Evolutionary conservation across 2,329 filamentous ascomycete genomes (phyloP).

Genomic region (Mollisiaceae sp.): DNA sequence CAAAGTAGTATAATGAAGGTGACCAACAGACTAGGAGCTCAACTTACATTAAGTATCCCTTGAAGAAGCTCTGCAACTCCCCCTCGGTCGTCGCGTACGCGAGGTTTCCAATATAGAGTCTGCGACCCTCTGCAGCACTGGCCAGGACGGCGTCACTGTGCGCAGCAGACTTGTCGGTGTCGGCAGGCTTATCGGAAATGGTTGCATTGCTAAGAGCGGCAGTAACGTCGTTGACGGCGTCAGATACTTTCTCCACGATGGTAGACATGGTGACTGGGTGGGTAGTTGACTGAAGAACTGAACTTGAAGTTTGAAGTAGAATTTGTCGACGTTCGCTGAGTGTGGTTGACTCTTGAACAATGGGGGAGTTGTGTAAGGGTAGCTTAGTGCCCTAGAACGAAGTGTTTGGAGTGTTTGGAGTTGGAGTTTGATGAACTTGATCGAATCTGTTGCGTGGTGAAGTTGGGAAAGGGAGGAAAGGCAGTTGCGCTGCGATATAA

Average conservation of each 20-base stretch:
- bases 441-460: constrained; percentile 39
- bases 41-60: constrained; percentile 98
- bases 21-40: neutral
- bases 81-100: constrained; percentile 99
- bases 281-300: constrained; percentile 55
- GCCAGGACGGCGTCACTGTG: constrained; percentile 91
- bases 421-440: constrained; percentile 39
- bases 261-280: constrained; percentile 78
- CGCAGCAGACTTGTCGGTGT: constrained; percentile 45
- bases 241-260: constrained; percentile 71
- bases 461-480: constrained; percentile 34
- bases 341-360: constrained; percentile 70
- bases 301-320: constrained; percentile 49
- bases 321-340: constrained; percentile 50
- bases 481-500: constrained; percentile 34
- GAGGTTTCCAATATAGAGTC: constrained; percentile 99
- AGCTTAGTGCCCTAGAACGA: constrained; percentile 84
- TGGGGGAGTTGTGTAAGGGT: constrained; percentile 74
- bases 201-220: constrained; percentile 67
- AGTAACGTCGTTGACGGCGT: constrained; percentile 78
- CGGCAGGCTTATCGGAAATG: constrained; percentile 57
- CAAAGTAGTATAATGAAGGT: neutral
- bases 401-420: constrained; percentile 43
- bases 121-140: constrained; percentile 97
- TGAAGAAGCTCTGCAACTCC: constrained; percentile 99